phyloP scores from a whole-genome alignment of 805 yeast genomes.

The Clavispora carvajalis region DNA sequence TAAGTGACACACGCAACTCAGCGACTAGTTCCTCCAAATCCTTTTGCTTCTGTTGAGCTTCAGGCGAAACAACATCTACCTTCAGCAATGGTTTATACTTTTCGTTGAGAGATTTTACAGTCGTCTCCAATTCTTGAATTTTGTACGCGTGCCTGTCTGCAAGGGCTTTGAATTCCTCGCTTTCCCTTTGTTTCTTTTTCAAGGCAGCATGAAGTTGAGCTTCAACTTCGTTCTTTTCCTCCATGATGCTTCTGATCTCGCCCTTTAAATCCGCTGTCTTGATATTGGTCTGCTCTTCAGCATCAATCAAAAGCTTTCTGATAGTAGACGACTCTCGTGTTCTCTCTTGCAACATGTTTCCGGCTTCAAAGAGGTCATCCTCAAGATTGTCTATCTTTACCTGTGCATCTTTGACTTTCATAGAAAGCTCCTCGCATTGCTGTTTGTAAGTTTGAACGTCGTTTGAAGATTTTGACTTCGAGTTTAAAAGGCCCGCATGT shows the following conservation, averaged over 20 bases:
- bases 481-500: conserved; percentile 27
- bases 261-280: conserved; percentile 52
- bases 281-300: conserved; percentile 51
- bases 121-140: conserved; percentile 35
- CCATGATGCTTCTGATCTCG: conserved; percentile 45
- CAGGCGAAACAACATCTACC: conserved; percentile 10
- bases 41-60: conserved; percentile 8
- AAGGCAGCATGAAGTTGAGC: conserved; percentile 43
- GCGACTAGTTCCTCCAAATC: conserved; percentile 26
- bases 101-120: conserved; percentile 20
- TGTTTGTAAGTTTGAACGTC: conserved; percentile 46
- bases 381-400: conserved; percentile 61
- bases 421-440: conserved; percentile 66
- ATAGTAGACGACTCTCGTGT: conserved; percentile 72
- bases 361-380: conserved; percentile 76
- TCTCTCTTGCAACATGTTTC: conserved; percentile 71
- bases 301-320: conserved; percentile 62
- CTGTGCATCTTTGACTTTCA: conserved; percentile 62
- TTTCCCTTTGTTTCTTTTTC: conserved; percentile 57
- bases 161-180: conserved; percentile 47
- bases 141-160: conserved; percentile 41
- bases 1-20: conserved; percentile 51
- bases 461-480: conserved; percentile 31
- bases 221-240: conserved; percentile 61
- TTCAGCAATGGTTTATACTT: conserved; percentile 21